These are phyloP conservation scores for Spatholobus suberectus DNA, from an alignment of 306 rosid genomes.

Conservation along the genomic window DNA sequence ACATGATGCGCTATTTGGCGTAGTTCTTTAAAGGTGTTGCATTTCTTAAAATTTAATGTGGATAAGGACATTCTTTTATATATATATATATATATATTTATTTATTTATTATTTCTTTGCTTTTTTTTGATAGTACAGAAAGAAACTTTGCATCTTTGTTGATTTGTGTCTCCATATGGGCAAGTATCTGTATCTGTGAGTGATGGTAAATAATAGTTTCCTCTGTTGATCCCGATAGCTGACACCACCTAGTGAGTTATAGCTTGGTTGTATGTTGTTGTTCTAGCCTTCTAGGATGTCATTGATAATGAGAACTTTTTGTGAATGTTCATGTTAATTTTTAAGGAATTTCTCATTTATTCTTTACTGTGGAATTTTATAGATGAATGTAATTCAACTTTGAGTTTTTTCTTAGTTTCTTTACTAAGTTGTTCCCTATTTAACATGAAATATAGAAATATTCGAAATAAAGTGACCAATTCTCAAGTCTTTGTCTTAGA, in stretches of 20 bases:
- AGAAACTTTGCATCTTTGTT: background rate
- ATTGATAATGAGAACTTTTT: background rate
- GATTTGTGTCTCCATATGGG: background rate
- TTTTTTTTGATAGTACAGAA: background rate
- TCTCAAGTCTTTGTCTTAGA: background rate
- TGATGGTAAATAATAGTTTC: background rate
- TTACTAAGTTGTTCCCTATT: background rate
- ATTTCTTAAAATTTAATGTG: background rate
- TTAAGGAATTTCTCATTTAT: background rate
- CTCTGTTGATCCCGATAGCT: background rate
- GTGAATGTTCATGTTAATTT: conserved; percentile 6
- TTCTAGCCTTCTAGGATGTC: background rate
- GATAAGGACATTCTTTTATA: background rate
- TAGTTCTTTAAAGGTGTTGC: background rate
- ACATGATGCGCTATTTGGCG: background rate
- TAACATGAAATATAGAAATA: background rate
- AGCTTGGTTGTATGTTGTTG: background rate
- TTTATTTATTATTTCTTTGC: no score
- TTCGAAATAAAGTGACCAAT: background rate
- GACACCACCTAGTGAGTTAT: background rate
- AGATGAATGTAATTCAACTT: background rate
- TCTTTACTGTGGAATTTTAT: background rate
- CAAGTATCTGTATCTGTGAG: background rate
- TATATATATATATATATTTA: background rate
- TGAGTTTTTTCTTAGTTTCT: background rate